A percentile compares a stretch with the other conserved stretches of the same genome.
Evolutionary conservation across 352 stramenopile genomes (phyloP).

Genomic region (Saprolegnia diclina): DNA sequence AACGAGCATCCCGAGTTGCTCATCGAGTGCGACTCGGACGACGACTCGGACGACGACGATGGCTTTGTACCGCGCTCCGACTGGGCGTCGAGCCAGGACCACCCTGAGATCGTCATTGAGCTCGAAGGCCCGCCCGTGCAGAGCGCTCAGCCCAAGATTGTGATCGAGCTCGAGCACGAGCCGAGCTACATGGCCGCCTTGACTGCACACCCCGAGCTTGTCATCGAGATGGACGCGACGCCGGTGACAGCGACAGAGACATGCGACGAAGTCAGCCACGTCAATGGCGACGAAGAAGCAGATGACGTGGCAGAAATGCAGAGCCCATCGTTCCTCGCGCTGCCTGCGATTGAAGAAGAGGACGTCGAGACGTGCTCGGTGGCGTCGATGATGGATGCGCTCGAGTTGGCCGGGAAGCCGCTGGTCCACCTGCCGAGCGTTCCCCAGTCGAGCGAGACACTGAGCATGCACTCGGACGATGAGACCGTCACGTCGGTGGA

Average conservation of each 20-base stretch:
- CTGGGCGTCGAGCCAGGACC: background rate
- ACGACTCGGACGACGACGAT: background rate
- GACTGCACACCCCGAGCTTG: background rate
- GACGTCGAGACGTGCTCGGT: background rate
- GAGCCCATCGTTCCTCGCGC: conserved; percentile 1
- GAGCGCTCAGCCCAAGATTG: background rate
- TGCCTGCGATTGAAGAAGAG: conserved; percentile 1
- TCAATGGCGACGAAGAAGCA: background rate
- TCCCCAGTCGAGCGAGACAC: conserved; percentile 1
- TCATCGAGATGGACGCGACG: background rate
- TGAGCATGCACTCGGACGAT: conserved; percentile 4
- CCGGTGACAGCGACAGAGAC: background rate
- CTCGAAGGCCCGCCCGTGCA: background rate
- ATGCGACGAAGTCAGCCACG: background rate
- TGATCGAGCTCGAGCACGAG: conserved; percentile 4
- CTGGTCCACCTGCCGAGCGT: background rate
- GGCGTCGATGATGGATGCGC: conserved; percentile 2
- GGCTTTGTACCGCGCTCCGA: background rate
- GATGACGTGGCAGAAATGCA: background rate
- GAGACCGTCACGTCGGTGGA: conserved; percentile 23
- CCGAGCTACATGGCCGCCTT: background rate
- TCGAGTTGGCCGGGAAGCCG: background rate
- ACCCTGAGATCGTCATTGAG: conserved; percentile 5
- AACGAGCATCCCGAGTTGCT: conserved; percentile 3
- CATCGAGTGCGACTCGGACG: conserved; percentile 3